phyloP scores from a whole-genome alignment of 495 filamentous ascomycete genomes.

The Cudoniella acicularis region DNA sequence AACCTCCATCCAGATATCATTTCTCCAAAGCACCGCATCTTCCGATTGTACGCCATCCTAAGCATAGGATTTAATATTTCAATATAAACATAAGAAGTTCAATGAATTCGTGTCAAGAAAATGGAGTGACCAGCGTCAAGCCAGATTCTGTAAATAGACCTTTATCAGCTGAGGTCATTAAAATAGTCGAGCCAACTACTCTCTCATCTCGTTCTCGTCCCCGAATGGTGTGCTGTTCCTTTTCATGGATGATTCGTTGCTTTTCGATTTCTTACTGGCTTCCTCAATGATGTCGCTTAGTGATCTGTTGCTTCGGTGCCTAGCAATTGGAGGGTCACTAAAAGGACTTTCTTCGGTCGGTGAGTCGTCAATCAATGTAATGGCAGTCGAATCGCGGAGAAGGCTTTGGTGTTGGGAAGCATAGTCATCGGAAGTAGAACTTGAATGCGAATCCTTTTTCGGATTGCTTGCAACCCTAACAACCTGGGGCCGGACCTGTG shows the following conservation, averaged over 20 bases:
- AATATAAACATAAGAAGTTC: conserved; percentile 25
- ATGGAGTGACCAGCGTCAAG: conserved; percentile 1
- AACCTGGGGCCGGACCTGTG: conserved; percentile 48
- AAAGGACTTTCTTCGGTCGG: conserved; percentile 55
- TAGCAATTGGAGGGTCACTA: conserved; percentile 42
- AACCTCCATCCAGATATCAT: conserved; percentile 11
- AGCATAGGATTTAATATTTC: conserved; percentile 7
- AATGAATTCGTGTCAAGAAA: background rate
- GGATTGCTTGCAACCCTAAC: conserved; percentile 46
- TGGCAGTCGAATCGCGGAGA: conserved; percentile 29
- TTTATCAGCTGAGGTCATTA: conserved; percentile 1
- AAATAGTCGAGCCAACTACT: conserved; percentile 5
- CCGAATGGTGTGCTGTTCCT: conserved; percentile 50
- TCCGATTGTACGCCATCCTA: conserved; percentile 16
- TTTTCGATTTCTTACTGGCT: conserved; percentile 36
- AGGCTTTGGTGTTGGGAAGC: conserved; percentile 17
- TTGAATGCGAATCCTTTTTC: conserved; percentile 36
- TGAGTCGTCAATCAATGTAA: conserved; percentile 49
- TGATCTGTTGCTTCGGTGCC: conserved; percentile 36
- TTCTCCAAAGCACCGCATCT: conserved; percentile 4
- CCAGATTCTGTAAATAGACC: background rate
- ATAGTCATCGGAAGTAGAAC: conserved; percentile 34
- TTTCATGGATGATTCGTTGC: conserved; percentile 13
- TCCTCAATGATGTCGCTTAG: conserved; percentile 54
- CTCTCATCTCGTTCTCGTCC: conserved; percentile 45